Evolutionary conservation across 306 rosid species (phyloP).

Genomic region (Parietaria judaica): DNA sequence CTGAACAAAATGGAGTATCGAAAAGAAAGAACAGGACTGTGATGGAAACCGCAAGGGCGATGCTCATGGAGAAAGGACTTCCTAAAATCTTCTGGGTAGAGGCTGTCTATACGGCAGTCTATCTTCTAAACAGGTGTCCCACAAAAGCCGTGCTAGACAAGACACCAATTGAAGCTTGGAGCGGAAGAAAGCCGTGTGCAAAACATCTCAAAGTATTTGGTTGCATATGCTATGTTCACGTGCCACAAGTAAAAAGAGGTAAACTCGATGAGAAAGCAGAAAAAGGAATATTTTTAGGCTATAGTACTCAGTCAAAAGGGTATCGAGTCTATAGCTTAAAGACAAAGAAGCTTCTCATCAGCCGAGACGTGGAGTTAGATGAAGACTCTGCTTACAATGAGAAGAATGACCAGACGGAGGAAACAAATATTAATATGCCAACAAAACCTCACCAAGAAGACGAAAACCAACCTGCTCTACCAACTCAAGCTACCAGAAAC

Average conservation of each 20-base stretch:
- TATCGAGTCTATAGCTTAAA: slow-evolving; percentile 1
- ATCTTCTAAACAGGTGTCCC: not conserved
- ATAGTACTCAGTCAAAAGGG: slow-evolving; percentile 1
- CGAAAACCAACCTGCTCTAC: not conserved
- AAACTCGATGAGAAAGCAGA: not conserved
- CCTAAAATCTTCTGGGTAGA: not conserved
- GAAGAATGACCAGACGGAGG: not conserved
- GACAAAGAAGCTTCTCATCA: slow-evolving; percentile 5
- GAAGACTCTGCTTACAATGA: not conserved
- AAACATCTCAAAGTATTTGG: slow-evolving; percentile 5
- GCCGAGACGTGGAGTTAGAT: slow-evolving; percentile 4
- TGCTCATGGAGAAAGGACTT: not conserved
- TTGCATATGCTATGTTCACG: not conserved
- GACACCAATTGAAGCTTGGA: slow-evolving; percentile 1
- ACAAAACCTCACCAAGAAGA: not conserved
- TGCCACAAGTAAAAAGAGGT: not conserved
- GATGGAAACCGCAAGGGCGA: not conserved
- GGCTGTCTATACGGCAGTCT: not conserved
- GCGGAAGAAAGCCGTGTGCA: not conserved
- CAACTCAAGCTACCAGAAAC: not conserved
- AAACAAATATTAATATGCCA: not conserved
- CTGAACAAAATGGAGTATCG: not conserved
- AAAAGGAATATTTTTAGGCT: not conserved
- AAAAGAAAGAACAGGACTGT: slow-evolving; percentile 1
- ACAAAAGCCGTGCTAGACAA: not conserved